Evolutionary conservation across 306 rosid genomes (phyloP).

Genomic region (Pachyrhizus erosus): DNA sequence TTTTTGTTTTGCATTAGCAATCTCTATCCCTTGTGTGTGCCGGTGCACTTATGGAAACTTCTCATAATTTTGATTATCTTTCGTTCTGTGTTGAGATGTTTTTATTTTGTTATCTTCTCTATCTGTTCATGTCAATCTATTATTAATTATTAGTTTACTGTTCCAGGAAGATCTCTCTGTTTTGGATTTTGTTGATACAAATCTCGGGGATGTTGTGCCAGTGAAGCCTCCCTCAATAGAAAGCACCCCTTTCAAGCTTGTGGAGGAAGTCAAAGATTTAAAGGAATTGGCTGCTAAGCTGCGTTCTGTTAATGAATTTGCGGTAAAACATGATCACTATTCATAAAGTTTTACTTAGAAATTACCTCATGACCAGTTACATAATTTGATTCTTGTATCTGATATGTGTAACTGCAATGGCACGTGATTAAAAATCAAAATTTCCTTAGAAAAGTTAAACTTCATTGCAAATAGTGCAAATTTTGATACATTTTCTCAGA

Average conservation of each 20-base stretch:
- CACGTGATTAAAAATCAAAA: background rate
- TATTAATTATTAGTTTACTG: constrained; percentile 15
- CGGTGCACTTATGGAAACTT: background rate
- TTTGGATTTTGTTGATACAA: constrained; percentile 75
- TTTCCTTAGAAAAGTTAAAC: background rate
- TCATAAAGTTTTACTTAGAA: background rate
- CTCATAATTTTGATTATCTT: constrained; percentile 9
- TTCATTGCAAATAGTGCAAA: background rate
- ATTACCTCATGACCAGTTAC: constrained; percentile 8
- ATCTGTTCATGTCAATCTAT: constrained; percentile 16
- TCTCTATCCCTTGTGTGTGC: background rate
- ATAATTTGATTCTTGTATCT: constrained; percentile 11
- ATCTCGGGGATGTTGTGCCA: constrained; percentile 54
- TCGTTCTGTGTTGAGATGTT: background rate
- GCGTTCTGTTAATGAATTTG: constrained; percentile 78
- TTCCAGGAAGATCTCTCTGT: constrained; percentile 68
- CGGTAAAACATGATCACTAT: constrained; percentile 56
- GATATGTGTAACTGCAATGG: background rate
- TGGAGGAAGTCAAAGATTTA: constrained; percentile 80
- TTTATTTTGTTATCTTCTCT: constrained; percentile 1
- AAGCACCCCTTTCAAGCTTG: constrained; percentile 74
- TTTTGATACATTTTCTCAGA: background rate
- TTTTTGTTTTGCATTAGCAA: background rate
- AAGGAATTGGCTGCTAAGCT: constrained; percentile 82
- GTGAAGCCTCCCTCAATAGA: constrained; percentile 63